Base-by-base conservation (phyloP, 148 eudicot species). In the Beta vulgaris region DNA sequence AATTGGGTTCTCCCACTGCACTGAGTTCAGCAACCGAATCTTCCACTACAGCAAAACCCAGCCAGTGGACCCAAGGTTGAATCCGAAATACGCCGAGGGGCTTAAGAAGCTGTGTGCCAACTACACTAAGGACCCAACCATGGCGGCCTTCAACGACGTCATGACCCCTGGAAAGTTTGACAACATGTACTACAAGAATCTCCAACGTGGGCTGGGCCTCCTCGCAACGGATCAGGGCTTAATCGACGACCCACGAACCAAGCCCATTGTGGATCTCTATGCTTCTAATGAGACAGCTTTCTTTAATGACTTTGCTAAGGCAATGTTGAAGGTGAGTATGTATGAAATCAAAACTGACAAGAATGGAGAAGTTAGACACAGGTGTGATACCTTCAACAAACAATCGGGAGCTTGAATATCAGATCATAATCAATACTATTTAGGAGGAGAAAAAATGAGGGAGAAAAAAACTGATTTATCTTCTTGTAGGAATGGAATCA, bases 1-100 rank as follows among this genome's bases (percentile, higher is more conserved):
- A n/a, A 81, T 90, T 28, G 97, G 95, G 2, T 88, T 92, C 85
- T 88, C 96, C 0, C 95, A 90, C 68, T 92, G 91, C 83, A 49
- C 66, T 11, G 86, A 92, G 66, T 92, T 92, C 78, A 84, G 90
- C 73, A 39, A 81, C n/a, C 70, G 97, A 16, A 84, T 90, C 80
- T 87, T 82, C 85, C 62, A 84, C 11, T 86, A 64, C 83, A 84
- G 86, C 76, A 75, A 71, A n/a, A 67, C 58, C 1, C 62, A 87
- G 7, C 67, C 82, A 21, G 1, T 16, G 18, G 93, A 90, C 81
- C 96, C 95, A 1, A 75, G 75, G 0, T 54, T 82, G 75, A 87
- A 90, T 87, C 89, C 93, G 6, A 72, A 76, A 35, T 86, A 77
- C 40, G 93, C 87, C 0, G 64, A 78, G 37, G 89, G 84, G 28